Evolutionary conservation across 2,329 filamentous ascomycete genomes (phyloP), one percentile per base, ranked within the genome.

Genomic region (Furcasterigmium sp.): DNA sequence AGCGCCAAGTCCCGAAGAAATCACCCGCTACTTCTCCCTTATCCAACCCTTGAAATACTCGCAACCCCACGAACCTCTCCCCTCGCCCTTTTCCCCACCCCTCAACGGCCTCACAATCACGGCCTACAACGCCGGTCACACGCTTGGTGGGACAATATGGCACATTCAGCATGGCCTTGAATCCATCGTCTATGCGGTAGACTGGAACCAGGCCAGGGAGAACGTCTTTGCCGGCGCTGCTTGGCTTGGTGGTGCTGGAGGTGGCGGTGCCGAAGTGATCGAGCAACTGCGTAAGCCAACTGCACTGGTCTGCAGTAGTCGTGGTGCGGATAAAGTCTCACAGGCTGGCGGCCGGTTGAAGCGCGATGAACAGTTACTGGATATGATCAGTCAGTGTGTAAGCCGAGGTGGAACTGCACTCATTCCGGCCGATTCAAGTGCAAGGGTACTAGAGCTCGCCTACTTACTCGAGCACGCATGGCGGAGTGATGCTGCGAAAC

Each of bases 201-300:
- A 97, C 58, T 98, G 93, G 93, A 96, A 96, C 55, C 91, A 96
- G 65, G 89, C 87, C n/a, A 82, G 89, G 53, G 93, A 98, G 61
- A 95, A 95, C 65, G 90, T 97, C 14, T 83, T 95, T 46, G 84
- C 91, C 0, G 91, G 91, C 49, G 93, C 93, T 18, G 90, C 91
- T 20, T 97, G 93, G 89, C 75, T 98, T 34, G 89, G 88, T 37
- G 87, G 88, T 6, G 83, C 84, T 18, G 87, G 84, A 23, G 81
- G 80, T 1, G 87, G 87, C 32, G 87, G 89, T 17, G 85, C 87
- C 8, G 90, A 96, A 59, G 89, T 98, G 17, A 90, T 95, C 44
- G 93, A 98, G 64, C 88, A 94, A 58, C 65, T 98, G 53, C 84
- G 90, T 46, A 93, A 95, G 54, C 93, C 93, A 1, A 97, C 93